These are phyloP conservation scores for Scleroderma citrinum DNA, from an alignment of 768 basidiomycete species.

Conservation along the genomic window DNA sequence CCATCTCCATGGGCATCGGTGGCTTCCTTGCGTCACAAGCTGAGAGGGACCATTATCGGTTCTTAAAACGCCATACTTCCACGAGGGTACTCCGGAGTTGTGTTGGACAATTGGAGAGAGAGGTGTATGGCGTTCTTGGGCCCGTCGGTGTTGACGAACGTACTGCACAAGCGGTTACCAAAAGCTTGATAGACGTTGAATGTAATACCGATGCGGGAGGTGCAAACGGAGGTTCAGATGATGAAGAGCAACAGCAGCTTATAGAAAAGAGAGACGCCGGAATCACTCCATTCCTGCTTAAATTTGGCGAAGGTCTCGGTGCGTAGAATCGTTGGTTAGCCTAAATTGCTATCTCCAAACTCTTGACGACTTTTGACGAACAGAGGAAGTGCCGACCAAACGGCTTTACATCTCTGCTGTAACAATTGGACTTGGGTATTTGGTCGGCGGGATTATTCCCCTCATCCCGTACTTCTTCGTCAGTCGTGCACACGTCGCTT, in stretches of 20 bases:
- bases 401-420: slow-evolving; percentile 87
- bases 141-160: slow-evolving; percentile 86
- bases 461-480: slow-evolving; percentile 92
- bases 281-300: slow-evolving; percentile 88
- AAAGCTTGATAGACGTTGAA: slow-evolving; percentile 65
- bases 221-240: slow-evolving; percentile 20
- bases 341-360: not conserved
- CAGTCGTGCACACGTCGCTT: slow-evolving; percentile 54
- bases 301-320: slow-evolving; percentile 93
- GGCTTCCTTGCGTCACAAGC: slow-evolving; percentile 97
- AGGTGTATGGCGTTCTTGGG: slow-evolving; percentile 82
- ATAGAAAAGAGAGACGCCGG: slow-evolving; percentile 78
- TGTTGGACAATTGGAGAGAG: slow-evolving; percentile 93
- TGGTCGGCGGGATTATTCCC: slow-evolving; percentile 89
- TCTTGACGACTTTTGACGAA: too few relatives aligned
- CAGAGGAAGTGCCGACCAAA: slow-evolving; percentile 83
- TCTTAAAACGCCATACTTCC: slow-evolving; percentile 65
- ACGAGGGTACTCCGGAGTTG: slow-evolving; percentile 86
- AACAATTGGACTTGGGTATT: slow-evolving; percentile 94
- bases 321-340: slow-evolving; percentile 21
- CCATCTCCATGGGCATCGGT: slow-evolving; percentile 97
- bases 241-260: slow-evolving; percentile 53
- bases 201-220: slow-evolving; percentile 28
- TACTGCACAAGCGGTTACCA: slow-evolving; percentile 73
- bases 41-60: slow-evolving; percentile 92